Evolutionary conservation across 2,329 filamentous ascomycete genomes (phyloP).

Genomic region (Fusarium sp.): DNA sequence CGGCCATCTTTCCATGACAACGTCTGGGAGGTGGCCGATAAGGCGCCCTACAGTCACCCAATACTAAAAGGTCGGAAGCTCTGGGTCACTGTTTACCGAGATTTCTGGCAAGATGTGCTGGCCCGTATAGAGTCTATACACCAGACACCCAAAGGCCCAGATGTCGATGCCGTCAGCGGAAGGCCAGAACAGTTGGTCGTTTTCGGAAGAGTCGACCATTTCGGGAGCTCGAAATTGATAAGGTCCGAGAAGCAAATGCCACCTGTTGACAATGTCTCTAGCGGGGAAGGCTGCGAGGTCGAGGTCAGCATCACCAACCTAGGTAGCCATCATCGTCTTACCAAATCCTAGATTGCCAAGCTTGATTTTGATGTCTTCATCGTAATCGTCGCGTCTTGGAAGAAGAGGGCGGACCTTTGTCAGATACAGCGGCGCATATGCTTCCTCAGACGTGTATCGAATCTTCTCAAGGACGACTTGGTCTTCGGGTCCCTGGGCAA

Average conservation of each 20-base stretch:
- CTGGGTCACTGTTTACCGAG: background rate
- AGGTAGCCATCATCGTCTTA: background rate
- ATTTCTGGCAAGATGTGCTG: background rate
- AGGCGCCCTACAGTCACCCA: background rate
- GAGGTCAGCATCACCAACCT: background rate
- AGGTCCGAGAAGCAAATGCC: background rate
- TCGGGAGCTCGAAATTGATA: constrained; percentile 3
- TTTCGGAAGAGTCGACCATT: background rate
- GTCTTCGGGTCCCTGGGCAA: background rate
- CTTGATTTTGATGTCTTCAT: background rate
- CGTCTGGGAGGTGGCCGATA: background rate
- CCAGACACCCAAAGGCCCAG: constrained; percentile 14
- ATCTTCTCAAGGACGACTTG: background rate
- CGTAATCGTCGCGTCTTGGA: background rate
- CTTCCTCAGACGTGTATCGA: background rate
- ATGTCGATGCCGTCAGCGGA: background rate
- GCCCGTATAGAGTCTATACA: constrained; percentile 7
- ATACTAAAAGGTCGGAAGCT: background rate
- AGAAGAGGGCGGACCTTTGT: background rate
- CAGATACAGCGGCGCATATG: constrained; percentile 2
- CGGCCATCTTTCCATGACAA: background rate
- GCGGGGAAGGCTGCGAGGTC: background rate
- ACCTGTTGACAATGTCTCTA: background rate
- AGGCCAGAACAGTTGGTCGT: background rate
- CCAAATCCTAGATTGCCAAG: background rate